A percentile compares a stretch with the other conserved stretches of the same genome.
phyloP scores from a whole-genome alignment of 148 eudicot genomes.

The Rheum nobile region DNA sequence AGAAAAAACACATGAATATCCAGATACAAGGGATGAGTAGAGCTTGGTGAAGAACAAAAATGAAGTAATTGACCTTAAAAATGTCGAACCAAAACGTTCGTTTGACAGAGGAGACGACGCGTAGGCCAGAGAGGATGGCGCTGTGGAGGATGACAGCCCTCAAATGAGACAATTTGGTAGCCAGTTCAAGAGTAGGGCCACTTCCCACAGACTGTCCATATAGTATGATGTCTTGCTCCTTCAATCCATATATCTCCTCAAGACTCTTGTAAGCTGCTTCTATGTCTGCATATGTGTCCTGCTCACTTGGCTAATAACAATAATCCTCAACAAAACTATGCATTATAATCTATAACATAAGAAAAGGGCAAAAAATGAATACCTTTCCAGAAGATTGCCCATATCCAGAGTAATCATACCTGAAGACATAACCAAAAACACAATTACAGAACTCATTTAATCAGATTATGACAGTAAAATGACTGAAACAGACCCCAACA shows the following conservation, averaged over 20 bases:
- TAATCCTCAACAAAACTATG: not conserved
- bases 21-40: not conserved
- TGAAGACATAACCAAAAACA: slow-evolving; percentile 4
- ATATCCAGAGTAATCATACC: slow-evolving; percentile 39
- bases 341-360: not conserved
- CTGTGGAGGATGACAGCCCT: slow-evolving; percentile 48
- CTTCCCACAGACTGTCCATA: slow-evolving; percentile 57
- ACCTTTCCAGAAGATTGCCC: slow-evolving; percentile 38
- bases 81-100: slow-evolving; percentile 42
- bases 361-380: not conserved
- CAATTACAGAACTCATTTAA: not conserved
- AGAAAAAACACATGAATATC: slow-evolving; percentile 8
- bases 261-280: slow-evolving; percentile 48
- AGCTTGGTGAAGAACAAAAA: not conserved
- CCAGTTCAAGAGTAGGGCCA: slow-evolving; percentile 47
- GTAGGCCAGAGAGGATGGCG: slow-evolving; percentile 40
- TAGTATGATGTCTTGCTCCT: slow-evolving; percentile 34
- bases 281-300: slow-evolving; percentile 53
- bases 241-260: slow-evolving; percentile 25
- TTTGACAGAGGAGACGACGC: slow-evolving; percentile 40
- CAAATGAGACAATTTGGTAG: slow-evolving; percentile 23
- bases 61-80: slow-evolving; percentile 27
- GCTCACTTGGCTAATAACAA: slow-evolving; percentile 36
- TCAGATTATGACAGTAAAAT: not conserved
- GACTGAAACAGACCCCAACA: slow-evolving; percentile 27